A percentile compares a stretch with the other conserved stretches of the same genome.
Conservation (phyloP, 2,329 filamentous ascomycete species). For the Xylariaceae sp. region DNA sequence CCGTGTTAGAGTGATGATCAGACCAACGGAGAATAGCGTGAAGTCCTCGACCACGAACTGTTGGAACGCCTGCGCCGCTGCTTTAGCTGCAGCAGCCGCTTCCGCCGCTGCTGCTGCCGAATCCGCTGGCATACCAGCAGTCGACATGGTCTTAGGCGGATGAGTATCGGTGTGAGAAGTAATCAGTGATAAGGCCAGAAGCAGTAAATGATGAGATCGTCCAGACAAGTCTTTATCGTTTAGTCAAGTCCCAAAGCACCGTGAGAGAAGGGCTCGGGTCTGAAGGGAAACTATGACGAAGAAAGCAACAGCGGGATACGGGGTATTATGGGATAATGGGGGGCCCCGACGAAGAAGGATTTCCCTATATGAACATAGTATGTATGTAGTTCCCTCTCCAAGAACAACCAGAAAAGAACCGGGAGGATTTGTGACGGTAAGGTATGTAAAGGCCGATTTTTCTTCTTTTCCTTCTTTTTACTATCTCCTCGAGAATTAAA, state of each 20-base stretch:
- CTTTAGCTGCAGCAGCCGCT: neutral
- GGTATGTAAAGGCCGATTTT: neutral
- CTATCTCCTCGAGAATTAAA: neutral
- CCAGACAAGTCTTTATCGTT: neutral
- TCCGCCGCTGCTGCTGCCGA: neutral
- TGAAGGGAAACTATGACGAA: neutral
- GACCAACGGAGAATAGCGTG: constrained; percentile 17
- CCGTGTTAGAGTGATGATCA: constrained; percentile 14
- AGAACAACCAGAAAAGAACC: neutral
- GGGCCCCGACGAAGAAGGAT: neutral
- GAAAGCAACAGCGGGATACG: neutral
- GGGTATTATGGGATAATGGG: neutral
- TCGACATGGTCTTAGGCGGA: neutral
- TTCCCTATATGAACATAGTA: constrained; percentile 2
- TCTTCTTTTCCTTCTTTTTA: neutral
- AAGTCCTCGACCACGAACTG: constrained; percentile 18
- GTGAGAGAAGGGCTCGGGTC: no score
- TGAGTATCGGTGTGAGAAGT: neutral
- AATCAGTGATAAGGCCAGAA: neutral
- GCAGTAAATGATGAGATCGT: neutral
- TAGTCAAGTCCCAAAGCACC: neutral
- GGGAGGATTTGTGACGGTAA: no score
- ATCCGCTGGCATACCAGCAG: constrained; percentile 1
- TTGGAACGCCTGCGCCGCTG: constrained; percentile 6
- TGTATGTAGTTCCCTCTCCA: neutral